Conservation (phyloP, 495 filamentous ascomycete genomes). For the Neurospora sp. region DNA sequence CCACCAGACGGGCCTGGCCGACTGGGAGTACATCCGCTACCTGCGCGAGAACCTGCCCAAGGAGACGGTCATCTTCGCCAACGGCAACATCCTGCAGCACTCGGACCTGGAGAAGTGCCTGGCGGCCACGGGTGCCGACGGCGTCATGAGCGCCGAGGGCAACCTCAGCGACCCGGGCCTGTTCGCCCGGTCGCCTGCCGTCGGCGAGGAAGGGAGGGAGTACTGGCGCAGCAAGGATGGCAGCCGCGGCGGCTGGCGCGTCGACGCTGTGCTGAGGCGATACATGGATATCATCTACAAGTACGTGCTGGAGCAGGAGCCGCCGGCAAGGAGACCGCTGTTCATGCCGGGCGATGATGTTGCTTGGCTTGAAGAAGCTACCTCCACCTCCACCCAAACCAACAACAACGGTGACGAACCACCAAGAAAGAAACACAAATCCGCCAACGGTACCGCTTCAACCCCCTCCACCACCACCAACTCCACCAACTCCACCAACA, state of each 20-base stretch:
- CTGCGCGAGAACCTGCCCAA: conserved; percentile 73
- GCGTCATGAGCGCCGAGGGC: conserved; percentile 90
- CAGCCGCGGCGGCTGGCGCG: conserved; percentile 67
- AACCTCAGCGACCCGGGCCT: conserved; percentile 86
- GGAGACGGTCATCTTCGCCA: conserved; percentile 91
- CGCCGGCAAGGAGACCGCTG: conserved; percentile 57
- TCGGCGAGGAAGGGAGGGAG: conserved; percentile 55
- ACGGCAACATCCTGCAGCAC: conserved; percentile 82
- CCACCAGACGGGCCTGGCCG: conserved; percentile 86
- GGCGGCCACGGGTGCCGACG: conserved; percentile 79
- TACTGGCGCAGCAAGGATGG: conserved; percentile 81
- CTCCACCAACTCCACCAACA: not conserved
- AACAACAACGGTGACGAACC: conserved; percentile 24
- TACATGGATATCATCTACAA: conserved; percentile 85
- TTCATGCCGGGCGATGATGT: conserved; percentile 60
- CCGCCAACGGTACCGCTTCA: not conserved
- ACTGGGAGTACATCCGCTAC: conserved; percentile 77
- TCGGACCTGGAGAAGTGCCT: conserved; percentile 75
- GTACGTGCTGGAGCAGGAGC: conserved; percentile 53
- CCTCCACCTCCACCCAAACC: not conserved
- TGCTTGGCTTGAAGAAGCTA: conserved; percentile 17
- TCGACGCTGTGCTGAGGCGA: conserved; percentile 77
- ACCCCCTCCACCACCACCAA: not conserved
- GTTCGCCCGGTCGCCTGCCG: conserved; percentile 57
- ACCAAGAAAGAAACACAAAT: conserved; percentile 52